A percentile compares a stretch with the other conserved stretches of the same genome.
Evolutionary conservation across 2,329 filamentous ascomycete species (phyloP).

Genomic region (Aspergillus glaucus): DNA sequence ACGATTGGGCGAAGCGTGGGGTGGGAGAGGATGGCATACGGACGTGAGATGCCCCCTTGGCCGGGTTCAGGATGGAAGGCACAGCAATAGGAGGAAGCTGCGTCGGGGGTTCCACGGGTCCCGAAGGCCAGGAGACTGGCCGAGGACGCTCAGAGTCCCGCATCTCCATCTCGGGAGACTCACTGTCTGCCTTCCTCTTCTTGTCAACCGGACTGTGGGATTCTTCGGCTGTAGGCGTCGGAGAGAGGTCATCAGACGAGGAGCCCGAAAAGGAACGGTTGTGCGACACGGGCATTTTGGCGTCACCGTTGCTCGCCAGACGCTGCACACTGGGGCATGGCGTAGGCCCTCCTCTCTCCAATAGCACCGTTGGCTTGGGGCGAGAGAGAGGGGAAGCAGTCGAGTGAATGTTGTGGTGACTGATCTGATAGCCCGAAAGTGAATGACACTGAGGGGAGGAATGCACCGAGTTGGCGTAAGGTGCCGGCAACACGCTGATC

Average conservation of each 20-base stretch:
- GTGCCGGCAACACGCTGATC: constrained; percentile 29
- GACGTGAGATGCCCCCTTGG: constrained; percentile 22
- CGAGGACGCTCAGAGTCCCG: constrained; percentile 23
- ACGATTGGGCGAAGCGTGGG: constrained; percentile 16
- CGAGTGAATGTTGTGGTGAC: constrained; percentile 9
- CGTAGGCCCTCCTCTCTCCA: constrained; percentile 34
- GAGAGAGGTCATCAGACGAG: constrained; percentile 23
- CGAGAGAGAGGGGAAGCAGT: constrained; percentile 30
- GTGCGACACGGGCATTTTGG: constrained; percentile 34
- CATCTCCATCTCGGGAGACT: constrained; percentile 13
- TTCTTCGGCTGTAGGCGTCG: constrained; percentile 5
- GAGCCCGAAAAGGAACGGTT: constrained; percentile 23
- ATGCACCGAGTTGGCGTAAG: constrained; percentile 27
- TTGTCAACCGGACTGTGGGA: constrained; percentile 16
- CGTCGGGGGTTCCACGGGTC: constrained; percentile 27
- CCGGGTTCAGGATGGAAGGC: constrained; percentile 37
- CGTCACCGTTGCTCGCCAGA: constrained; percentile 22
- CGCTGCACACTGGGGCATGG: constrained; percentile 30
- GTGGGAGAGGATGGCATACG: constrained; percentile 25
- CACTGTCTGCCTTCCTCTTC: constrained; percentile 12
- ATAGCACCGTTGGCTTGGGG: constrained; percentile 25
- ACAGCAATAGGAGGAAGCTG: constrained; percentile 34
- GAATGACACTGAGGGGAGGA: constrained; percentile 27
- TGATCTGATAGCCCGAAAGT: constrained; percentile 19
- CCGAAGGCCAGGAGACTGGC: constrained; percentile 31